Base-by-base conservation (phyloP, 306 rosid species). In the Rosa chinensis region DNA sequence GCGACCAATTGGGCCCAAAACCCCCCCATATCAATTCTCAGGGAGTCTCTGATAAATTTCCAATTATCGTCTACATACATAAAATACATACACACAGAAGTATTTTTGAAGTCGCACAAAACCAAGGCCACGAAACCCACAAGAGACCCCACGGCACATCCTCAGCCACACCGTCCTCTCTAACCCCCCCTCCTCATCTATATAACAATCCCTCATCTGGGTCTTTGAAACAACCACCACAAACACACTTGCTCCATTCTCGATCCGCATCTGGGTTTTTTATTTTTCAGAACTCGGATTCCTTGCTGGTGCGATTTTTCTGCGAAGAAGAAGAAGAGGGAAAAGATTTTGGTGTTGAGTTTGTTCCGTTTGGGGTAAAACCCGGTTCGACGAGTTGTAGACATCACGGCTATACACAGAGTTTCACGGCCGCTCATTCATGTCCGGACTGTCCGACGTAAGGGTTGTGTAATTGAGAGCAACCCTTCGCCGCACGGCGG, bases 401-500 rank as follows among this genome's bases (percentile, higher is more conserved):
- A 89, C 94, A 95, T 95, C 98, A 95, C 99, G 99, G 99, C 98
- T 93, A 80, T 91, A 90, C 87, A 55, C 91, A 84, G 93, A 84
- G 91, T 40, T 81, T 75, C 75, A 78, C 97, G 93, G 79, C 74
- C 73, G 50, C 83, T 91, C 49, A 10, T 81, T 86, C 97, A 95
- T 95, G 98, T 85, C 96, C 94, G 84, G 74, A 1, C 94, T 72
- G 88, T 87, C 67, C 93, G 96, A 82, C 97, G 97, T 28, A 85
- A 81, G 92, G 98, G 90, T 88, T 89, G 89, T 73, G 78, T 90
- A 75, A 85, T 78, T 74, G 83, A 86, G 70, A 76, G 84, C 88
- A 95, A 90, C 90, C 99, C 98, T 89, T 89, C 99, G 91, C 98
- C 96, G 91, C 99, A 95, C 98, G 99, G 98, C 79, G 98, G 99